Percentiles rank a stretch among this genome's conserved stretches.
Conservation (phyloP, 495 filamentous ascomycete genomes). For the Choiromyces venosus region DNA sequence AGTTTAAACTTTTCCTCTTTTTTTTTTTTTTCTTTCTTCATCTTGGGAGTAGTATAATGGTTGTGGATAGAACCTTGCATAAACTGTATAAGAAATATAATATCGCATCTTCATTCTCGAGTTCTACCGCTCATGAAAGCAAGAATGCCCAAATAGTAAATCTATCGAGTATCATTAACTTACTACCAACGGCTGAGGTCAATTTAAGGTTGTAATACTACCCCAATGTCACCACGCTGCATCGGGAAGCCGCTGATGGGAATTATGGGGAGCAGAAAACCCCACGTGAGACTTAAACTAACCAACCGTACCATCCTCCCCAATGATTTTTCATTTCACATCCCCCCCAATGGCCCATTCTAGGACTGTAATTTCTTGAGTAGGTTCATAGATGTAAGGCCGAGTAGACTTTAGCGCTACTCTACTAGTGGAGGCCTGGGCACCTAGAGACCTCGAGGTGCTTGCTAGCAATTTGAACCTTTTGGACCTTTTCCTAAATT, state of each 20-base stretch:
- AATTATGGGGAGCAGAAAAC: background rate
- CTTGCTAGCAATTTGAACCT: too few species aligned
- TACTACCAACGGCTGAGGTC: background rate
- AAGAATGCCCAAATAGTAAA: background rate
- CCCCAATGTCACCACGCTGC: too few species aligned
- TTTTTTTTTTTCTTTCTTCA: background rate
- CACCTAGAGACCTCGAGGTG: too few species aligned
- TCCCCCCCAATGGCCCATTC: too few species aligned
- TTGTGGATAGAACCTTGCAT: background rate
- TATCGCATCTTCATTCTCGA: background rate
- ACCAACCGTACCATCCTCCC: background rate
- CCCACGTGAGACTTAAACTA: background rate
- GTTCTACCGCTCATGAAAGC: too few species aligned
- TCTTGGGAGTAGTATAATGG: background rate
- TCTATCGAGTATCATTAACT: too few species aligned
- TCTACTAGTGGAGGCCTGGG: too few species aligned
- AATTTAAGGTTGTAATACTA: background rate
- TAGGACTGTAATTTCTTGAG: background rate
- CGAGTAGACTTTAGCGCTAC: too few species aligned
- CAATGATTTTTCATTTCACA: background rate
- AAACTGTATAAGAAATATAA: background rate
- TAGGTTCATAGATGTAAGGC: background rate
- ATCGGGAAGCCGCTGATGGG: background rate
- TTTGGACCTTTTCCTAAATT: too few species aligned
- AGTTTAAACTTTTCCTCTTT: background rate